phyloP scores from a whole-genome alignment of 495 filamentous ascomycete species.

The Tuber microsphaerosporum region DNA sequence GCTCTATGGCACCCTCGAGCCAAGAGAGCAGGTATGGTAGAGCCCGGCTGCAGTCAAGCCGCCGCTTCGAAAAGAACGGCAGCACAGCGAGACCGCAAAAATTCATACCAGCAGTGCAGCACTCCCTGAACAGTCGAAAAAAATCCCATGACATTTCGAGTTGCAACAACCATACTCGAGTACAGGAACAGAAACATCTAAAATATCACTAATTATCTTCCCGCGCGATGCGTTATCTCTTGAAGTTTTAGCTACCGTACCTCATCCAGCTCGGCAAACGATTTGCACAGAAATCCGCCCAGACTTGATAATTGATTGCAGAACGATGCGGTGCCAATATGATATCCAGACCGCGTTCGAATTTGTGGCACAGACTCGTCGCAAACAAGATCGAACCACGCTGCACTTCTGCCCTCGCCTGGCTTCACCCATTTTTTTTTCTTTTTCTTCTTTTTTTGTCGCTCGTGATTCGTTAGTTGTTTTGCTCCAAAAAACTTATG shows the following conservation, averaged over 20 bases:
- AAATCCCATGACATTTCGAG: neutral
- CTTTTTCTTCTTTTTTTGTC: neutral
- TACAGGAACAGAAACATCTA: neutral
- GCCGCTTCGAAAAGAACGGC: neutral
- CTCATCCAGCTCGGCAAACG: neutral
- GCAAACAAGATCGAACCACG: slow-evolving; percentile 19
- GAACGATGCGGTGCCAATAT: neutral
- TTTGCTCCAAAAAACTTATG: neutral
- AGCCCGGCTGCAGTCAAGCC: slow-evolving; percentile 11
- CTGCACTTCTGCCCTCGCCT: slow-evolving; percentile 17
- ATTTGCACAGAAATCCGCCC: neutral
- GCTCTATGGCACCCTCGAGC: neutral
- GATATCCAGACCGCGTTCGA: neutral
- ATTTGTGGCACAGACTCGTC: neutral
- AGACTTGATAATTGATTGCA: neutral
- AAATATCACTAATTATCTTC: neutral
- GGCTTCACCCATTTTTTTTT: slow-evolving; percentile 8
- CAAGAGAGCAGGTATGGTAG: neutral
- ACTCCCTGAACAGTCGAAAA: neutral
- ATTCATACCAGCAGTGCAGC: neutral
- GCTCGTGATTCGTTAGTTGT: neutral
- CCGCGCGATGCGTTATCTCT: neutral
- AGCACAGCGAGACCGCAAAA: neutral
- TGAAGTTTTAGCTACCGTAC: neutral
- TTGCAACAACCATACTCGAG: neutral